Evolutionary conservation across 768 basidiomycete species (phyloP), one percentile per base, ranked within the genome.

Genomic region (Amylocystis lapponica): DNA sequence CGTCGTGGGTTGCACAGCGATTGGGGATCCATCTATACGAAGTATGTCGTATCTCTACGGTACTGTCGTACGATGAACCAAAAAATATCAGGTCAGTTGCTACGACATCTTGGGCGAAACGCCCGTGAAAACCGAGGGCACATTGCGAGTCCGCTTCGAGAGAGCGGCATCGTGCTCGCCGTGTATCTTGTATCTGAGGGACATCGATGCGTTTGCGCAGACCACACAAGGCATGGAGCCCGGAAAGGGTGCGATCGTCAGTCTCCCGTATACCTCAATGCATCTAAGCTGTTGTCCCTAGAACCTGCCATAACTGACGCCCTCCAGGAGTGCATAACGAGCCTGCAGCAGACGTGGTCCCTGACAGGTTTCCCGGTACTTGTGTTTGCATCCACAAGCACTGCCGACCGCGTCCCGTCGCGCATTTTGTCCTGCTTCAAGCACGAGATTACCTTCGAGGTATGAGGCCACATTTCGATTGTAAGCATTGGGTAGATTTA

Each of bases 81-180:
- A n/a, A n/a, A n/a, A n/a, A n/a, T n/a, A n/a, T 32, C 48, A 97
- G 93, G 70, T 95, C 34, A 82, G 96, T 49, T 94, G 91, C 58
- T 97, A 80, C 58, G 79, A 89, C 41, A 54, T 93, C 5, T 54
- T 93, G 6, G 86, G 83, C 2, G 94, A 98, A 37, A 83, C 74
- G 32, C 79, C 83, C 33, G 66, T 68, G 2, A 83, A 84, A 51
- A 88, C 88, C 0, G 85, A 89, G 55, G 87, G 76, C 1, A 74
- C 71, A 2, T 66, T 98, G 0, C 73, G 74, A 26, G 80, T 81
- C 4, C 75, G 79, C 12, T 78, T 96, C 49, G 89, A 90, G 40
- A 78, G 82, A 61, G 92, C 90, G 2, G 66, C 72, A 13, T 64
- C 72, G 3, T 91, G 86, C 57, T 79, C 89, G 0, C 96, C 96